phyloP scores from a whole-genome alignment of 2,329 filamentous ascomycete genomes.

The Aulographum hederae region DNA sequence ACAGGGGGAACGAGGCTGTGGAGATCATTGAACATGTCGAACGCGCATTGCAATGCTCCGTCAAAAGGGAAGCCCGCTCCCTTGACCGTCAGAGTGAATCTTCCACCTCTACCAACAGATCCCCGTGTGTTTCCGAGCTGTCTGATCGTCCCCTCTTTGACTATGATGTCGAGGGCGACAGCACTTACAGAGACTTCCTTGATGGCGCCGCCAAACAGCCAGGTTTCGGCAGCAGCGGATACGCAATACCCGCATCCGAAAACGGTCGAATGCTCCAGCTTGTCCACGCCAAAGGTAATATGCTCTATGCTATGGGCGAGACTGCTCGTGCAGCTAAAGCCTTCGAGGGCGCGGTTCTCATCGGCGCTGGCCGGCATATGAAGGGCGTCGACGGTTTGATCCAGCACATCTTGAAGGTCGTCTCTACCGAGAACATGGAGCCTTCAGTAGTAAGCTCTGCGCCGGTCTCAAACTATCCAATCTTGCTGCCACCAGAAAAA shows the following conservation, averaged over 20 bases:
- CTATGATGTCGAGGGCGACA: constrained; percentile 28
- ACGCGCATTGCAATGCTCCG: constrained; percentile 39
- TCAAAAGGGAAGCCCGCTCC: constrained; percentile 28
- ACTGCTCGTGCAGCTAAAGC: constrained; percentile 64
- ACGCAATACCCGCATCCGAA: constrained; percentile 65
- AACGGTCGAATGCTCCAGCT: constrained; percentile 89
- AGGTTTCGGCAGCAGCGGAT: constrained; percentile 64
- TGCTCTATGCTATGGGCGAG: constrained; percentile 81
- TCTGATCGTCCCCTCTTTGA: constrained; percentile 41
- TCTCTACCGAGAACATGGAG: constrained; percentile 30
- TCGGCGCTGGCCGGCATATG: constrained; percentile 57
- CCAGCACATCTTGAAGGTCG: constrained; percentile 51
- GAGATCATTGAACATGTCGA: constrained; percentile 77
- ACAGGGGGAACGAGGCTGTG: constrained; percentile 69
- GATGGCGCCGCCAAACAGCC: constrained; percentile 22
- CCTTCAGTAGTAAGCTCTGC: constrained; percentile 1
- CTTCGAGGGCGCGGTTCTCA: constrained; percentile 87
- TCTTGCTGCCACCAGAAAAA: constrained; percentile 67
- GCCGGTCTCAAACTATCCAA: constrained; percentile 34
- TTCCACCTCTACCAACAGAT: constrained; percentile 37
- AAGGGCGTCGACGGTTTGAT: constrained; percentile 64
- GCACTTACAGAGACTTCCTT: constrained; percentile 20
- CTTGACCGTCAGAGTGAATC: constrained; percentile 40
- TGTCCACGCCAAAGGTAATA: constrained; percentile 95
- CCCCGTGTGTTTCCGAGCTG: constrained; percentile 32